Evolutionary conservation across 768 basidiomycete species (phyloP).

Genomic region (Lactarius hatsudake): DNA sequence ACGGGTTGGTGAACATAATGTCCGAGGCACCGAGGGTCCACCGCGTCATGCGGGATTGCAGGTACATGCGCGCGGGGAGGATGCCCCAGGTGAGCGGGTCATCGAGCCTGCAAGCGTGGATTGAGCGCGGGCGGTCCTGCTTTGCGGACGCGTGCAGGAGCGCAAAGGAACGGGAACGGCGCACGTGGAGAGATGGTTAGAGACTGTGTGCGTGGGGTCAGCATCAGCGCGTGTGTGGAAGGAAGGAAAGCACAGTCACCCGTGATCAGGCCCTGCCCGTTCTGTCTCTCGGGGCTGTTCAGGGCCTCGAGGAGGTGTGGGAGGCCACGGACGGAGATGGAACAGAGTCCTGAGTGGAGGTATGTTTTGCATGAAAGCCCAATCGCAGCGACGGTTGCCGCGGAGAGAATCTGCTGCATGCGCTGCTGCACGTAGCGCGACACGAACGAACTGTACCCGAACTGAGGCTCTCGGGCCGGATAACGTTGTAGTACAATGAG

Average conservation of each 20-base stretch:
- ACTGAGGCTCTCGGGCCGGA: too few species aligned
- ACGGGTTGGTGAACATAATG: conserved; percentile 93
- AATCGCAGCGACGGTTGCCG: conserved; percentile 58
- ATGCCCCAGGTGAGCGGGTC: conserved; percentile 88
- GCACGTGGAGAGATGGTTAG: conserved; percentile 92
- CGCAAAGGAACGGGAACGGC: conserved; percentile 31
- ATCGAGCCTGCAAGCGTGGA: conserved; percentile 53
- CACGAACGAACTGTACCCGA: background rate
- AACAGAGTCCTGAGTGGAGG: conserved; percentile 61
- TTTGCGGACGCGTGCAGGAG: background rate
- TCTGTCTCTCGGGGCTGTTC: conserved; percentile 41
- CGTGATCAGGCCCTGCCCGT: conserved; percentile 68
- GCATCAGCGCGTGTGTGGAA: background rate
- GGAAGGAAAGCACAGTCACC: conserved; percentile 39
- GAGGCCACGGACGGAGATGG: conserved; percentile 70
- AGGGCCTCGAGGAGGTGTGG: conserved; percentile 63
- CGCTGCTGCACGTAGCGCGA: conserved; percentile 2
- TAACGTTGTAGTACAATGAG: too few species aligned
- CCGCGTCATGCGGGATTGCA: conserved; percentile 58
- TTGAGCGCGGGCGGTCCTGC: background rate
- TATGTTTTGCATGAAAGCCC: conserved; percentile 80
- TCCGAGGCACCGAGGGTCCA: conserved; percentile 95
- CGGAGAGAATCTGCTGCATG: conserved; percentile 41
- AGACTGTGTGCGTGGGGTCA: conserved; percentile 49
- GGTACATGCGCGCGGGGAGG: conserved; percentile 63